Evolutionary conservation across 164 flowering plant species (phyloP).

Genomic region (Tetrastigma voinierianum): DNA sequence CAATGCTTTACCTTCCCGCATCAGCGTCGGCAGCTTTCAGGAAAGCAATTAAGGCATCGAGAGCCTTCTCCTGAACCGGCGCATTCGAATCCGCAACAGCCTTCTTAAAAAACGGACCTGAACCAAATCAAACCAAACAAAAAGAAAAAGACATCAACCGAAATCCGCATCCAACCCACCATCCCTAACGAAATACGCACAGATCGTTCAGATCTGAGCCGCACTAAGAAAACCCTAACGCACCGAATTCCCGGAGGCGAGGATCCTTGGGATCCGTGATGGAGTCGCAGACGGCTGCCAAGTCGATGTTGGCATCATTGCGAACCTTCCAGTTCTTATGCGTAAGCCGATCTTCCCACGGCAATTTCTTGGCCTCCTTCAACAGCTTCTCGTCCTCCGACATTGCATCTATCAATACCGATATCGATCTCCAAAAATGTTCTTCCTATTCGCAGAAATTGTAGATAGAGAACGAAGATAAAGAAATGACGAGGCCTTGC

Average conservation of each 20-base stretch:
- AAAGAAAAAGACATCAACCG: conserved; percentile 3
- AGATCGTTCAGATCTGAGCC: conserved; percentile 31
- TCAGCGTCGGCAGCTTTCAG: conserved; percentile 91
- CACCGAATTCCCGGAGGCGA: conserved; percentile 87
- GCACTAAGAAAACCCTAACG: conserved; percentile 12
- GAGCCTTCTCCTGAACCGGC: conserved; percentile 97
- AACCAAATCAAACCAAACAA: conserved; percentile 6
- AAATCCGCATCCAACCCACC: conserved; percentile 10
- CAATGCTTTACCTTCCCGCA: conserved; percentile 60
- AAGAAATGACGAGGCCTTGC: too few species aligned
- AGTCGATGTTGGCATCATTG: conserved; percentile 89
- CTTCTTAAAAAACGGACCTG: conserved; percentile 76
- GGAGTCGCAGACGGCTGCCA: conserved; percentile 76
- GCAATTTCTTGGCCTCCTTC: conserved; percentile 94
- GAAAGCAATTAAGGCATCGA: conserved; percentile 86
- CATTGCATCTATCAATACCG: conserved; percentile 18
- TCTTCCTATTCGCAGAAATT: neutral
- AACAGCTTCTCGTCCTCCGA: conserved; percentile 93
- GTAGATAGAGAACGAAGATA: neutral
- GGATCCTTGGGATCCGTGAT: conserved; percentile 93
- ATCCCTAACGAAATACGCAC: neutral
- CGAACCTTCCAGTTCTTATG: conserved; percentile 99
- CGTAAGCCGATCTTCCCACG: conserved; percentile 92
- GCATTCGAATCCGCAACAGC: conserved; percentile 95
- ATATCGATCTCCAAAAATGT: neutral